Base-by-base conservation (phyloP, 108 stramenopile genomes). In the Stephanodiscus minutulus region DNA sequence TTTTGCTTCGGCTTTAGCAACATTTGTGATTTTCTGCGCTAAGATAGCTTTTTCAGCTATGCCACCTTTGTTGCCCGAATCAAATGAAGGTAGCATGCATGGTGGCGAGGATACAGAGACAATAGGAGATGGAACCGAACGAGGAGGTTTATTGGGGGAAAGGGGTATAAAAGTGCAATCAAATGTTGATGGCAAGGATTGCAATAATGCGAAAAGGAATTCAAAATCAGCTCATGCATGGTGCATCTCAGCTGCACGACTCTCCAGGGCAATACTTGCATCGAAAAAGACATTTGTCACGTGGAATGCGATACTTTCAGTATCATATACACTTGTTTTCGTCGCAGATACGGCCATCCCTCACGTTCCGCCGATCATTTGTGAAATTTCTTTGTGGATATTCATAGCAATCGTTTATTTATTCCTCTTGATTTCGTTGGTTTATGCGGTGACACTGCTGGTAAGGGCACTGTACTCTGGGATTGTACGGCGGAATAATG, bases 21-120 rank as follows among this genome's bases (percentile, higher is more conserved):
- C 73, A 9, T 22, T 79, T 13, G 66, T 79, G 15, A 68, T 73
- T 35, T 79, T 79, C 53, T 73, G 66, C 37, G 78, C 78, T 10
- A 60, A 60, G 62, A 65, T 73, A 57, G 63, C 78, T 10, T 79
- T 72, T 57, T 59, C 78, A 17, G 78, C 78, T 7, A 46, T 73
- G 61, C 78, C 78, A 28, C 78, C 78, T 1, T 56, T 79, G 41
- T 58, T 67, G 12, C 67, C 67, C 18, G 62, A 58, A 52, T 0
- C 21, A 21, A 72, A 61, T 69, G 78, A 73, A 46, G 60, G 27
- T 24, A 54, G 57, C 29, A 21, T 74, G 37, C 43, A 36, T 49
- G 66, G 43, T n/a, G 70, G 66, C 31, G 67, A 72, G 12, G 66
- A 72, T 21, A 35, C 58, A 53, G 67, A 61, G 68, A 20, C 54